A percentile compares a stretch with the other conserved stretches of the same genome.
Conservation (phyloP, 2,329 filamentous ascomycete genomes). For the Tympanopsis confertula region DNA sequence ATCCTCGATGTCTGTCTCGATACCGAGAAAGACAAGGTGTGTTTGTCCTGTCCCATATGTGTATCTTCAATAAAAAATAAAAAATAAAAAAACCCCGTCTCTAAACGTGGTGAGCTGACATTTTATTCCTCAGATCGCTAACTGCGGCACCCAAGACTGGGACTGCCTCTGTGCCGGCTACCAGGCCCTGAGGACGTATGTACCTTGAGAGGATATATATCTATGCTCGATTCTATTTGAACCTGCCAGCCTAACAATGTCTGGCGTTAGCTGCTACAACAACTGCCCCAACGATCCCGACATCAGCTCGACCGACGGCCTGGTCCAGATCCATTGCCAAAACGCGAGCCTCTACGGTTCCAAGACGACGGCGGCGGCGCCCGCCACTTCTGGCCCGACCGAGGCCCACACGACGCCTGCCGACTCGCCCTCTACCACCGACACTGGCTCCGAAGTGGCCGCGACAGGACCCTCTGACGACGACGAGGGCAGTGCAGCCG, state of each 20-base stretch:
- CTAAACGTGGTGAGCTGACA: too few species aligned
- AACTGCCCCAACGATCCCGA: conserved; percentile 40
- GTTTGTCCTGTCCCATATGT: neutral
- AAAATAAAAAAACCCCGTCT: too few species aligned
- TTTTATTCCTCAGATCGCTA: conserved; percentile 14
- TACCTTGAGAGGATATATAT: conserved; percentile 3
- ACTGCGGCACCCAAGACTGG: conserved; percentile 28
- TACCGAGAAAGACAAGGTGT: conserved; percentile 24
- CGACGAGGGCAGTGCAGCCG: conserved; percentile 13
- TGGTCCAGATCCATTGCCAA: conserved; percentile 30
- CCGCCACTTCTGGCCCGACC: conserved; percentile 10
- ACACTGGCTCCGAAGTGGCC: conserved; percentile 4
- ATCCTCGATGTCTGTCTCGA: conserved; percentile 32
- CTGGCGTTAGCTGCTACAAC: conserved; percentile 33
- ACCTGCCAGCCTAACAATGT: neutral
- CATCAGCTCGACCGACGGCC: conserved; percentile 17
- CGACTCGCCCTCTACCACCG: conserved; percentile 8
- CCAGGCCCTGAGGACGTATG: conserved; percentile 32
- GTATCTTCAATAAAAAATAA: conserved; percentile 1
- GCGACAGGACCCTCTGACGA: conserved; percentile 6
- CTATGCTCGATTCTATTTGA: neutral
- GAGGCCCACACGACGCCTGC: conserved; percentile 8
- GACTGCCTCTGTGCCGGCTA: conserved; percentile 33
- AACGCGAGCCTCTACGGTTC: conserved; percentile 30
- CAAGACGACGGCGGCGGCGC: conserved; percentile 10